Conservation (phyloP, 768 basidiomycete species). For the Xerocomus potaroensis region DNA sequence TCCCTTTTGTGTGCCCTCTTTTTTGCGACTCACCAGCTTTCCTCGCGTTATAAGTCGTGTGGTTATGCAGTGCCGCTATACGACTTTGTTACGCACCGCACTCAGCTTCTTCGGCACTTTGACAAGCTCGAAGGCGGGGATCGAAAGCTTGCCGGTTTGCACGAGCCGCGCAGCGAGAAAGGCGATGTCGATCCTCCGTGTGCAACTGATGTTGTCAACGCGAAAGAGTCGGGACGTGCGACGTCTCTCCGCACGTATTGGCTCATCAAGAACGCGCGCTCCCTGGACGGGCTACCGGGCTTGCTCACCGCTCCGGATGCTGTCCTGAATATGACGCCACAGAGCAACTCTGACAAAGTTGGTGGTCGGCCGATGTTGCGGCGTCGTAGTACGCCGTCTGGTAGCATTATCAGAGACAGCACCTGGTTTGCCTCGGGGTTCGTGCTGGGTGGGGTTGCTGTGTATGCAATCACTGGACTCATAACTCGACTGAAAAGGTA, state of each 20-base stretch:
- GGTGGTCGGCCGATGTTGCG: constrained; percentile 13
- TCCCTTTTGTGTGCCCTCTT: too few relatives aligned
- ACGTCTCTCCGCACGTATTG: constrained; percentile 50
- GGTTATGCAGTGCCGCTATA: constrained; percentile 63
- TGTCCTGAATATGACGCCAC: constrained; percentile 4
- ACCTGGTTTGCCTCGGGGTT: constrained; percentile 20
- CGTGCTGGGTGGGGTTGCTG: constrained; percentile 11
- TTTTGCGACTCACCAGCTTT: neutral
- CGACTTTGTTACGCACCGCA: constrained; percentile 54
- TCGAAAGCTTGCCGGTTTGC: constrained; percentile 17
- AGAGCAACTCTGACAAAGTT: constrained; percentile 16
- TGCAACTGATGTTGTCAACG: neutral
- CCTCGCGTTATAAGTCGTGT: constrained; percentile 49
- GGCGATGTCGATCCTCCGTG: neutral
- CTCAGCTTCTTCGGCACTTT: constrained; percentile 40
- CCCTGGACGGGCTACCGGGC: constrained; percentile 58
- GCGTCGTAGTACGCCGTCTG: neutral
- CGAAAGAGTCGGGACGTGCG: neutral
- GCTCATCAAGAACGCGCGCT: constrained; percentile 43
- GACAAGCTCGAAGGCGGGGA: constrained; percentile 42
- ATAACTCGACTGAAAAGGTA: neutral
- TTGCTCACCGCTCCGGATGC: constrained; percentile 30
- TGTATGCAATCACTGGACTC: constrained; percentile 6
- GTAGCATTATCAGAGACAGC: neutral
- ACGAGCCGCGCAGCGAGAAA: too few relatives aligned